A percentile compares a stretch with the other conserved stretches of the same genome.
These are phyloP conservation scores for Elsinoe australis DNA, from an alignment of 2,329 filamentous ascomycete species.

Conservation along the genomic window DNA sequence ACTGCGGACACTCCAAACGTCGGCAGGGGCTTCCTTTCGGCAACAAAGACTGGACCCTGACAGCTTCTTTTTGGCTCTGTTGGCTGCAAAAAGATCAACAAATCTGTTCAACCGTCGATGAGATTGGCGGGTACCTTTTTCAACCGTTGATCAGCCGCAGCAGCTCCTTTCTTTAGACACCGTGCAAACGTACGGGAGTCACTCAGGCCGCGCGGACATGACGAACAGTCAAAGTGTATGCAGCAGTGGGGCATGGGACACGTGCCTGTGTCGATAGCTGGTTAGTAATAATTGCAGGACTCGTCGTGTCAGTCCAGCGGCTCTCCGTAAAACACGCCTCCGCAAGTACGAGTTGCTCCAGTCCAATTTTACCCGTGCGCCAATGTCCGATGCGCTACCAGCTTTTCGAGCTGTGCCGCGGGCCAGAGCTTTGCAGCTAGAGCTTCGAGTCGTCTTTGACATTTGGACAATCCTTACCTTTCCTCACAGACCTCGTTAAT, in stretches of 20 bases:
- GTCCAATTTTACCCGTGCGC: too few species aligned
- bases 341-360: too few species aligned
- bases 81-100: slow-evolving; percentile 12
- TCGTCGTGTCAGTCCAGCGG: slow-evolving; percentile 6
- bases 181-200: too few species aligned
- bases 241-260: slow-evolving; percentile 1
- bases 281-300: slow-evolving; percentile 11
- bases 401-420: too few species aligned
- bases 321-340: slow-evolving; percentile 1
- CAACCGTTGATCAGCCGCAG: slow-evolving; percentile 5
- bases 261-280: background rate
- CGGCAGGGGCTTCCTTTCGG: too few species aligned
- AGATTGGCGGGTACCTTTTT: slow-evolving; percentile 15
- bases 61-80: background rate
- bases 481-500: too few species aligned
- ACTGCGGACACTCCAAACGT: slow-evolving; percentile 4
- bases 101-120: slow-evolving; percentile 11
- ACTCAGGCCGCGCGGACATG: slow-evolving; percentile 7
- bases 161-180: slow-evolving; percentile 1
- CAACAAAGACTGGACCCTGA: slow-evolving; percentile 5
- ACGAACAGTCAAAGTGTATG: slow-evolving; percentile 6
- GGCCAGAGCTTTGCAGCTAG: too few species aligned
- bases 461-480: too few species aligned
- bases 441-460: too few species aligned
- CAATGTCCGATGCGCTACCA: too few species aligned